Conservation (phyloP, 2,329 filamentous ascomycete genomes). For the Sporothrix mexicana region DNA sequence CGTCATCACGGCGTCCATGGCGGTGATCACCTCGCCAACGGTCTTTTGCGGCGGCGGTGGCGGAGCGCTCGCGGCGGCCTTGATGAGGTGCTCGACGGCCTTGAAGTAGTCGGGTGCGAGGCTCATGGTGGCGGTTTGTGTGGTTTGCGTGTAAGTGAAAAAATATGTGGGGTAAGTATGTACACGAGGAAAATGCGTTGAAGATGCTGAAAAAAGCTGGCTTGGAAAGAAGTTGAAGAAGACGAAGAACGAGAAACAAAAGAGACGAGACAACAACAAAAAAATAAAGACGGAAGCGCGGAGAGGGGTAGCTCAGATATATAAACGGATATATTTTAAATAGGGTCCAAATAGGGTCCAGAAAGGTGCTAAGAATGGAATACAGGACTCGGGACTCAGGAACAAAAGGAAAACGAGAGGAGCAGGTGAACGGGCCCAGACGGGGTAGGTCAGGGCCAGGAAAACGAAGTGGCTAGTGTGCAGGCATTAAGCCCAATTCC, state of each 20-base stretch:
- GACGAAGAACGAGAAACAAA: not conserved
- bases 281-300: not conserved
- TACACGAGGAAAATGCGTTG: not conserved
- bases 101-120: slow-evolving; percentile 37
- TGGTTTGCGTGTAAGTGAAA: not conserved
- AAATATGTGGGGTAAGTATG: not conserved
- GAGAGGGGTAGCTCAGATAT: slow-evolving; percentile 1
- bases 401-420: not conserved
- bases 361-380: not conserved
- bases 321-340: not conserved
- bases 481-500: not conserved
- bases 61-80: slow-evolving; percentile 22
- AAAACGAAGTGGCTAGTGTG: slow-evolving; percentile 6
- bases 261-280: not conserved
- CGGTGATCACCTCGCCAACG: slow-evolving; percentile 30
- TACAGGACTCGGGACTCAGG: not conserved
- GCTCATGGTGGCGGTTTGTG: slow-evolving; percentile 10
- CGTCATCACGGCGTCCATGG: not conserved
- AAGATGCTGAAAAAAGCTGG: not conserved
- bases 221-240: not conserved
- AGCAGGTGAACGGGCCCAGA: not conserved
- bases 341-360: too few relatives aligned
- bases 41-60: slow-evolving; percentile 15
- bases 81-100: slow-evolving; percentile 24
- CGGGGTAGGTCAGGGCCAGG: too few relatives aligned